Base-by-base conservation (phyloP, 345 rosid species). In the Viola odorata region DNA sequence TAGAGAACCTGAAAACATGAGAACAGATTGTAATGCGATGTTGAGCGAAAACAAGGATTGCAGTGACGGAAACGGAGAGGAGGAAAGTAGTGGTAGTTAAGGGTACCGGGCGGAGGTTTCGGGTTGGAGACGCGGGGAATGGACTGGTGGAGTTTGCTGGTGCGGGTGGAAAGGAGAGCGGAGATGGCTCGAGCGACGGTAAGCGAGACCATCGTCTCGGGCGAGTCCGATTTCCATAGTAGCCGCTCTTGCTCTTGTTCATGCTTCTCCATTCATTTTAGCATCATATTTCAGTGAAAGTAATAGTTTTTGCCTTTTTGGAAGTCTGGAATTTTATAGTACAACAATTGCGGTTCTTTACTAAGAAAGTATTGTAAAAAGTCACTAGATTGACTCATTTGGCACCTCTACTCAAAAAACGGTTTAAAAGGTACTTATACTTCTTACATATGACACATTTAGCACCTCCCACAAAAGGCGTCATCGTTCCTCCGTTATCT, bases 81-180 rank as follows among this genome's bases (percentile, higher is more conserved):
- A 23, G 32, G 32, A 0, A 23, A 23, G 32, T 23, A 23, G 32
- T 23, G 2, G 32, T 23, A 23, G 32, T 23, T 23, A 23, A 42
- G 11, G n/a, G 57, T 55, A 83, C 94, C 96, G 6, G 79, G 76
- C 0, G 82, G 68, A 58, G 81, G 70, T 13, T 62, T 73, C 57
- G 60, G 69, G 58, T 7, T 37, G 55, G 13, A 63, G 39, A 84
- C 71, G 53, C 78, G 78, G 40, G 83, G 74, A 45, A 83, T 57
- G 74, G 86, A 69, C 57, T 80, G 82, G 12, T 47, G 81, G 63
- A 91, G 89, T 80, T 84, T 88, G 63, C 61, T 85, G 62, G 96
- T 68, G 70, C 86, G 91, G 66, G 96, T 69, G 0, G 78, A 23
- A 62, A 91, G 91, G 15, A 91, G 78, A 55, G 84, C 70, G 37